Conservation (phyloP, 2,329 filamentous ascomycete species). For the Xylariales sp. region DNA sequence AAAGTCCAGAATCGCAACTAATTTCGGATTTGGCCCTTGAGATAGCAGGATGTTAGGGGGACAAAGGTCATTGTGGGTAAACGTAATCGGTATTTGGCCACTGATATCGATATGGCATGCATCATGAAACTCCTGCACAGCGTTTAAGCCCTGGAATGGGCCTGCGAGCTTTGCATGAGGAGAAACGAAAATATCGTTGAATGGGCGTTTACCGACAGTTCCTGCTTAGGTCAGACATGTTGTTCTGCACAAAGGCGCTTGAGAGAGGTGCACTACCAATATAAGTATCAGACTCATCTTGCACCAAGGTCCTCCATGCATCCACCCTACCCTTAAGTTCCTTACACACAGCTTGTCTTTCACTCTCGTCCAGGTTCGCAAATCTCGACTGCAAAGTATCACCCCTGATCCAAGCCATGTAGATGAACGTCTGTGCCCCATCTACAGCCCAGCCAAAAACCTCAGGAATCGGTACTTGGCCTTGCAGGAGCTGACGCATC, state of each 20-base stretch:
- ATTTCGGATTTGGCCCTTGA: background rate
- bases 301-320: slow-evolving; percentile 1
- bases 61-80: slow-evolving; percentile 1
- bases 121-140: slow-evolving; percentile 27
- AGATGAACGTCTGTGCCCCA: slow-evolving; percentile 3
- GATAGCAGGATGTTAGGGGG: slow-evolving; percentile 4
- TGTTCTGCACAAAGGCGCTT: background rate
- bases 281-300: background rate
- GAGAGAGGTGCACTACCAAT: slow-evolving; percentile 4
- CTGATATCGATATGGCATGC: slow-evolving; percentile 25
- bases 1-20: slow-evolving; percentile 3
- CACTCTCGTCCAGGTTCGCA: slow-evolving; percentile 2
- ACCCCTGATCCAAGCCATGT: slow-evolving; percentile 4
- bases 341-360: slow-evolving; percentile 21
- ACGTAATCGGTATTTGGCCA: slow-evolving; percentile 14
- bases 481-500: slow-evolving; percentile 22
- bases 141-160: slow-evolving; percentile 25
- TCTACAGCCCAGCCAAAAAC: slow-evolving; percentile 7
- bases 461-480: slow-evolving; percentile 7
- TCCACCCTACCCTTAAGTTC: slow-evolving; percentile 21
- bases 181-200: slow-evolving; percentile 28
- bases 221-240: slow-evolving; percentile 22
- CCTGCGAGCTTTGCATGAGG: slow-evolving; percentile 16
- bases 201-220: slow-evolving; percentile 21
- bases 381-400: background rate